phyloP scores from a whole-genome alignment of 225 moss, liverwort and hornwort genomes.

The Antitrichia curtipendula region DNA sequence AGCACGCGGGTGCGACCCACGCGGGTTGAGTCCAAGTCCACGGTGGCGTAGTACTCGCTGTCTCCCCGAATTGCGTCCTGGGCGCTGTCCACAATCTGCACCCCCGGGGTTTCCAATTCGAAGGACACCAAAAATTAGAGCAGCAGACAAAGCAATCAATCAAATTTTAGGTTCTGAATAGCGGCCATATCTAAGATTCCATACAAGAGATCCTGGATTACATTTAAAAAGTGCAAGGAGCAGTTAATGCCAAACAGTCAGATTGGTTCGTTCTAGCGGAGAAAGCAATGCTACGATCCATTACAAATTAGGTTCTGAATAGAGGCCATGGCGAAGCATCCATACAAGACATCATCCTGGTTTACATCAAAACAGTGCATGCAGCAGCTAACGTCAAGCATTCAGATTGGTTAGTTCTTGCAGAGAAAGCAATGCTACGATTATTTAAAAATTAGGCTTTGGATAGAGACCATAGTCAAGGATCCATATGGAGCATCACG shows the following conservation, averaged over 20 bases:
- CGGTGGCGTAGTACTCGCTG: slow-evolving; percentile 62
- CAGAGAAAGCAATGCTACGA: neutral
- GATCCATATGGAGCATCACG: neutral
- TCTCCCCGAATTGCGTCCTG: slow-evolving; percentile 12
- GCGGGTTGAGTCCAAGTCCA: slow-evolving; percentile 43
- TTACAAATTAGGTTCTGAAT: neutral
- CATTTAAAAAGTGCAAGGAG: neutral
- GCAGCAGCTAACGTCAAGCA: neutral
- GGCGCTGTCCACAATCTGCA: neutral
- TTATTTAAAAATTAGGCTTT: neutral
- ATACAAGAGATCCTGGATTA: neutral
- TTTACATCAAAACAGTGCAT: neutral
- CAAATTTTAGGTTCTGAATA: neutral
- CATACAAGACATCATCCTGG: neutral
- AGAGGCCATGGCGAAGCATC: neutral
- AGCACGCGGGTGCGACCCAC: slow-evolving; percentile 73
- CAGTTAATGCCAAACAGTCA: neutral
- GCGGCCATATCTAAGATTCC: neutral
- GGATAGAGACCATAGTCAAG: neutral
- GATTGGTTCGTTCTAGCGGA: neutral
- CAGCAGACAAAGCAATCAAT: neutral
- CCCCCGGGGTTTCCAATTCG: neutral
- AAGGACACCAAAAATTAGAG: neutral
- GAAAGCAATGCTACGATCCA: neutral
- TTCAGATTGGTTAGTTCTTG: neutral